Evolutionary conservation across 345 rosid species (phyloP).

Genomic region (Murraya koenigii): DNA sequence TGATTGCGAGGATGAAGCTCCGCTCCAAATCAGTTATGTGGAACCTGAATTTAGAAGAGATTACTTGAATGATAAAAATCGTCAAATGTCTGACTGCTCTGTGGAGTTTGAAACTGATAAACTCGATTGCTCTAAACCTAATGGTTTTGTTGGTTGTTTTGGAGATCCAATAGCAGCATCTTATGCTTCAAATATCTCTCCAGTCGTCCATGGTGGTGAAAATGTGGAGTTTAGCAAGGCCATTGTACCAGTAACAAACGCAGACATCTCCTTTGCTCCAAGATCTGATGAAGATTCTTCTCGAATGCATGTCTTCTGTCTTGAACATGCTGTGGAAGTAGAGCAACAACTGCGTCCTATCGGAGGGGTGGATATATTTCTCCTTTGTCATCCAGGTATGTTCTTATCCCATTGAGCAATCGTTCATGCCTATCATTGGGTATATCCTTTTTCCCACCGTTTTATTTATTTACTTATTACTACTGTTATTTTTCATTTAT

Average conservation of each 20-base stretch:
- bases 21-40: conserved; percentile 25
- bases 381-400: conserved; percentile 90
- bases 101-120: conserved; percentile 32
- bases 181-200: conserved; percentile 30
- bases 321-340: conserved; percentile 92
- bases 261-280: conserved; percentile 36
- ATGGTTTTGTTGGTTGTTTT: conserved; percentile 25
- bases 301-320: conserved; percentile 88
- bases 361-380: conserved; percentile 80
- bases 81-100: conserved; percentile 25
- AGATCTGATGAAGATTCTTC: conserved; percentile 73
- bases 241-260: conserved; percentile 24
- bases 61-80: conserved; percentile 26
- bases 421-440: background rate
- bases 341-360: conserved; percentile 71
- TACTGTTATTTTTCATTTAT: background rate
- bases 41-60: conserved; percentile 28
- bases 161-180: conserved; percentile 22
- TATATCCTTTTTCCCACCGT: background rate
- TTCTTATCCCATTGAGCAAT: background rate
- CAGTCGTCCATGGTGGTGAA: conserved; percentile 30
- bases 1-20: conserved; percentile 28
- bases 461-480: background rate
- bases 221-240: conserved; percentile 29
- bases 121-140: conserved; percentile 28